These are phyloP conservation scores for Talaromyces marneffei DNA, from an alignment of 2,329 filamentous ascomycete genomes.

Conservation along the genomic window DNA sequence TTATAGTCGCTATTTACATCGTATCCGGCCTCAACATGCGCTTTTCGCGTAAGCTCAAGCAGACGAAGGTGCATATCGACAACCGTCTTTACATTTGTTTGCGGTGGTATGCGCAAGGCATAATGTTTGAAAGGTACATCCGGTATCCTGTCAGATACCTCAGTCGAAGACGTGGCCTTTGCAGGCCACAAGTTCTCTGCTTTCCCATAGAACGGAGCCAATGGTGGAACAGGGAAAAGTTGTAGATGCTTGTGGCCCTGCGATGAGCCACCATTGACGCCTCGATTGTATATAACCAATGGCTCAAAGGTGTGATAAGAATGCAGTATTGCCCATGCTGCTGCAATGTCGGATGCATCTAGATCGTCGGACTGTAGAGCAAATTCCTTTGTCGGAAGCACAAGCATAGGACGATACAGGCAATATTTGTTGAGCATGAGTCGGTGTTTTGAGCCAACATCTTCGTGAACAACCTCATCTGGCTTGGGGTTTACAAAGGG, in stretches of 20 bases:
- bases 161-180: conserved; percentile 17
- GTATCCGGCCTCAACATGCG: conserved; percentile 15
- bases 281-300: conserved; percentile 44
- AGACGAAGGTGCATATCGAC: conserved; percentile 18
- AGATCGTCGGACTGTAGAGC: conserved; percentile 28
- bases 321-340: conserved; percentile 34
- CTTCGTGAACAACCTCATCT: conserved; percentile 18
- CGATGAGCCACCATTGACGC: conserved; percentile 38
- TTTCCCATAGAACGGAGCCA: conserved; percentile 16
- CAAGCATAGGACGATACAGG: conserved; percentile 30
- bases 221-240: conserved; percentile 31
- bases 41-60: conserved; percentile 18
- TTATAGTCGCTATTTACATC: conserved; percentile 21
- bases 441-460: conserved; percentile 19
- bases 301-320: conserved; percentile 21
- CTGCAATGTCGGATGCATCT: conserved; percentile 31
- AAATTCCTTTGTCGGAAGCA: conserved; percentile 37
- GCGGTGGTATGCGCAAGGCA: conserved; percentile 21
- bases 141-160: conserved; percentile 17
- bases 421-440: conserved; percentile 24
- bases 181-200: conserved; percentile 18
- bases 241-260: conserved; percentile 46
- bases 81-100: conserved; percentile 11
- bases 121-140: conserved; percentile 24
- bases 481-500: conserved; percentile 23